A percentile compares a stretch with the other conserved stretches of the same genome.
Evolutionary conservation across 2,329 filamentous ascomycete genomes (phyloP).

Genomic region (Xylariaceae sp.): DNA sequence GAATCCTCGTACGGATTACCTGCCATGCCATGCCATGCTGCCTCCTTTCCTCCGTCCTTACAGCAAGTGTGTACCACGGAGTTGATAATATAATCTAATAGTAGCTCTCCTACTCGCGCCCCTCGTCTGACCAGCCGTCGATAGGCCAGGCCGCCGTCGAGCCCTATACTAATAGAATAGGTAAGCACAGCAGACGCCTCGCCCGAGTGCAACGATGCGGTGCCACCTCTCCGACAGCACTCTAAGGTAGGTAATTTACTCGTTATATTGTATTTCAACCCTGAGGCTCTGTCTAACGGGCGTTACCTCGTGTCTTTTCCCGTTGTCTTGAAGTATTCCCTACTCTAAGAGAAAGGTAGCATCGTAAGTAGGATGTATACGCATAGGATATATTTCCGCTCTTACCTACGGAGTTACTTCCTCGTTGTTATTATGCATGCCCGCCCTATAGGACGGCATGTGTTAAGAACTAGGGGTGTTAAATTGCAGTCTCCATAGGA

Average conservation of each 20-base stretch:
- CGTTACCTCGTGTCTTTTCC: background rate
- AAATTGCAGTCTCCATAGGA: background rate
- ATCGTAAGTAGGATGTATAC: background rate
- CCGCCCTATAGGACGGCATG: slow-evolving; percentile 7
- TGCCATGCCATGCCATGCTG: too few species aligned
- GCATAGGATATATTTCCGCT: background rate
- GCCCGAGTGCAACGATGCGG: slow-evolving; percentile 18
- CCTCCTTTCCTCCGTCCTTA: too few species aligned
- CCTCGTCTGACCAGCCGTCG: background rate
- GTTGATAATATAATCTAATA: background rate
- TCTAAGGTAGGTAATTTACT: background rate
- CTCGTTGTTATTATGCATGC: slow-evolving; percentile 2
- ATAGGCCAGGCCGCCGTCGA: background rate
- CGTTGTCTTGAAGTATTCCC: background rate
- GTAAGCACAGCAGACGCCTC: slow-evolving; percentile 9
- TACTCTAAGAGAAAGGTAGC: background rate
- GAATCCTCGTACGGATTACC: too few species aligned
- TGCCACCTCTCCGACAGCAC: slow-evolving; percentile 8
- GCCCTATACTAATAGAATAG: background rate
- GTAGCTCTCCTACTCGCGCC: background rate
- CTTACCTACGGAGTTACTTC: too few species aligned
- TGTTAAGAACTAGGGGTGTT: slow-evolving; percentile 5
- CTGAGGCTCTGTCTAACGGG: slow-evolving; percentile 13
- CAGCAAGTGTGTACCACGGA: background rate
- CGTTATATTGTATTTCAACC: slow-evolving; percentile 3